Evolutionary conservation across 805 yeast species (phyloP).

Genomic region (Hanseniaspora clermontiae): DNA sequence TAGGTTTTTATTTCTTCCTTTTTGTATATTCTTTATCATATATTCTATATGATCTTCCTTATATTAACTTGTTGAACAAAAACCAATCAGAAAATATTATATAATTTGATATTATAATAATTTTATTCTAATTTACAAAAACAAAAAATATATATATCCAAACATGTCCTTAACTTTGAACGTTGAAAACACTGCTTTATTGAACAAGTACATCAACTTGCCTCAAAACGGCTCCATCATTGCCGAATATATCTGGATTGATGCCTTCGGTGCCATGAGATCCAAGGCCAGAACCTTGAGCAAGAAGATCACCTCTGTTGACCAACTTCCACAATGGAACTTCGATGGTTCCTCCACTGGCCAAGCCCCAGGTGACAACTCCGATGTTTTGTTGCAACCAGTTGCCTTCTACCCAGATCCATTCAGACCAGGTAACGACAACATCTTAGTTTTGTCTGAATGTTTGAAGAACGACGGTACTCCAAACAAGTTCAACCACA

Average conservation of each 20-base stretch:
- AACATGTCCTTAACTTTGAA: constrained; percentile 19
- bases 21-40: neutral
- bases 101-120: neutral
- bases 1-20: neutral
- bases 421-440: constrained; percentile 85
- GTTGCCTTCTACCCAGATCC: constrained; percentile 92
- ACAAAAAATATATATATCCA: neutral
- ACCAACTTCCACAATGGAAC: constrained; percentile 97
- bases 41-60: no score
- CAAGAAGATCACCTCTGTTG: constrained; percentile 55
- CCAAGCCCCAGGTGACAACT: constrained; percentile 97
- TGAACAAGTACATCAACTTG: constrained; percentile 70
- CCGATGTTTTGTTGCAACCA: constrained; percentile 93
- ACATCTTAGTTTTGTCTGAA: constrained; percentile 87
- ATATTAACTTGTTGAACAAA: no score
- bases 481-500: constrained; percentile 96
- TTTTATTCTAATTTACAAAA: neutral
- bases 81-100: neutral
- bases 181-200: constrained; percentile 56
- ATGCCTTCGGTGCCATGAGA: constrained; percentile 79
- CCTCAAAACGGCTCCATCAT: constrained; percentile 76
- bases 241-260: constrained; percentile 98
- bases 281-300: constrained; percentile 84
- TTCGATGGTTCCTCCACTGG: constrained; percentile 97
- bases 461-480: constrained; percentile 98